Evolutionary conservation across 164 flowering plant genomes (phyloP).

Genomic region (Macadamia tetraphylla): DNA sequence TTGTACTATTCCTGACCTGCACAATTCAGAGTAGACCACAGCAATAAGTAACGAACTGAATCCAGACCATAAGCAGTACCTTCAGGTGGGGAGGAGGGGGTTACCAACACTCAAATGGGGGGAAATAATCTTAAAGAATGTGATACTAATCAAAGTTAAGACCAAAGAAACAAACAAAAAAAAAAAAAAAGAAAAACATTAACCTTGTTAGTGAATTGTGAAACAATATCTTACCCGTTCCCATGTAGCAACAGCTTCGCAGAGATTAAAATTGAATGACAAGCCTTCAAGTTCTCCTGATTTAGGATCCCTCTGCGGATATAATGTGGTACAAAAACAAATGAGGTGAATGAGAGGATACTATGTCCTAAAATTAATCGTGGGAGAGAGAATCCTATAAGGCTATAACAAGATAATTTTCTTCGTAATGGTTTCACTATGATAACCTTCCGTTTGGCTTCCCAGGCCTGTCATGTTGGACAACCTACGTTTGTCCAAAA

Average conservation of each 20-base stretch:
- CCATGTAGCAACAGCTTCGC: slow-evolving; percentile 98
- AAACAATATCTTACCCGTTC: slow-evolving; percentile 60
- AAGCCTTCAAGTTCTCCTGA: slow-evolving; percentile 80
- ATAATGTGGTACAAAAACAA: slow-evolving; percentile 8
- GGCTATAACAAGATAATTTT: too few species aligned
- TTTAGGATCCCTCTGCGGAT: slow-evolving; percentile 75
- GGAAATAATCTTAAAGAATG: not conserved
- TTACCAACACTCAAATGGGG: not conserved
- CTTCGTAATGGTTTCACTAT: too few species aligned
- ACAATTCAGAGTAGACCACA: slow-evolving; percentile 23
- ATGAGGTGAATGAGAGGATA: not conserved
- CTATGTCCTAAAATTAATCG: not conserved
- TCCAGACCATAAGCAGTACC: not conserved
- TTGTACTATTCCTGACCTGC: slow-evolving; percentile 92
- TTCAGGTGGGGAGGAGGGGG: not conserved
- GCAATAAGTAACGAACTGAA: slow-evolving; percentile 45
- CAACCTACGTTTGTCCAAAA: not conserved
- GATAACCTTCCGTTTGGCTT: not conserved
- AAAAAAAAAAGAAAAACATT: not conserved
- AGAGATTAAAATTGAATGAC: slow-evolving; percentile 71
- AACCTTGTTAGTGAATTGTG: not conserved
- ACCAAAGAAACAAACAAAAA: not conserved
- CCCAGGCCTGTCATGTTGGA: not conserved
- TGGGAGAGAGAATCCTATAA: too few species aligned
- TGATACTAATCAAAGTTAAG: not conserved